Conservation (phyloP, 1,284 basidiomycete genomes). For the Sporisorium exsertum region DNA sequence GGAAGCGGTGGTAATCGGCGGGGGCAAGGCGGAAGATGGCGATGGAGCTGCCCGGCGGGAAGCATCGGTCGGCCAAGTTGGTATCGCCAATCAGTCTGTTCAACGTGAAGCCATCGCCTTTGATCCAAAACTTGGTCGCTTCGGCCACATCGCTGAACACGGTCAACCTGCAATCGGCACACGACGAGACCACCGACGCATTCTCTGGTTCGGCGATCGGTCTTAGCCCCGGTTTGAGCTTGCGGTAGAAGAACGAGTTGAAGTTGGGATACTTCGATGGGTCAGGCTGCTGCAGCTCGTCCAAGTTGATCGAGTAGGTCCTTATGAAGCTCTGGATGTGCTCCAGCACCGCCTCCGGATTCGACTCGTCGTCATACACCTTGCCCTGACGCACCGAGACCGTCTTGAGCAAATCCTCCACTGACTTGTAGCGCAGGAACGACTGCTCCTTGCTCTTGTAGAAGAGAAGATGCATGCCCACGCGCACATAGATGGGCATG, state of each 20-base stretch:
- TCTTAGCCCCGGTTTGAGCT: constrained; percentile 84
- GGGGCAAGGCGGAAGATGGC: constrained; percentile 84
- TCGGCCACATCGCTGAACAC: constrained; percentile 85
- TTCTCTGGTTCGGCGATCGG: constrained; percentile 81
- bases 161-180: constrained; percentile 94
- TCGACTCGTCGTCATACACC: constrained; percentile 82
- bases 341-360: constrained; percentile 82
- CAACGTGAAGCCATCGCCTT: constrained; percentile 91
- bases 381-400: constrained; percentile 54
- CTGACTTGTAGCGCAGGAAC: constrained; percentile 89
- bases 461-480: constrained; percentile 92
- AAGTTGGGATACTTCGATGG: constrained; percentile 79
- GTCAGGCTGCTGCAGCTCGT: constrained; percentile 79
- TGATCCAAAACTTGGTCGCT: constrained; percentile 94
- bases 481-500: constrained; percentile 91
- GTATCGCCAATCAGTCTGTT: constrained; percentile 78
- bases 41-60: constrained; percentile 69
- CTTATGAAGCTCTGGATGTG: constrained; percentile 90
- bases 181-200: constrained; percentile 81
- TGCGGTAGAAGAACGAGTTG: constrained; percentile 93
- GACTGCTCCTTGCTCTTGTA: constrained; percentile 91
- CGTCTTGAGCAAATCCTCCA: constrained; percentile 78
- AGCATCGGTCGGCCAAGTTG: constrained; percentile 70
- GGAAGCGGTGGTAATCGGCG: constrained; percentile 93
- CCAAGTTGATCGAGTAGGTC: constrained; percentile 87